Evolutionary conservation across 352 stramenopile genomes (phyloP), one percentile per base, ranked within the genome.

Genomic region (Globisporangium ultimum): DNA sequence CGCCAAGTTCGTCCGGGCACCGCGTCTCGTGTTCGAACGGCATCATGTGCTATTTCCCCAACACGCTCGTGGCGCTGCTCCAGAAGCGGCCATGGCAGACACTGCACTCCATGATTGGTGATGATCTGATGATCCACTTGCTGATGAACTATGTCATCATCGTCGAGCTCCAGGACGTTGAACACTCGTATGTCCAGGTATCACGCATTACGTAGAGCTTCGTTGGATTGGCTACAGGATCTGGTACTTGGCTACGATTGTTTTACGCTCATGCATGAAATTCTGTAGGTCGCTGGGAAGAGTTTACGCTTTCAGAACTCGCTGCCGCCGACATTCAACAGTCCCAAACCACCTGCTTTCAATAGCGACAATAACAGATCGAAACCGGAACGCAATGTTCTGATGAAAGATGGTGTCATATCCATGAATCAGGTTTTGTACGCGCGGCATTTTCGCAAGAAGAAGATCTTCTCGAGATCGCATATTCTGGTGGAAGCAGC

Each of bases 391-490:
- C 32, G 28, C 2, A 20, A 45, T 21, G 34, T 60, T 18, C 28
- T 15, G 52, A 38, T 32, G 21, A 42, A 53, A 40, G n/a, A 38
- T 18, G 55, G 18, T n/a, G 22, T 21, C 32, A 54, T 78, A 0
- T 84, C 78, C 9, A 86, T 89, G 52, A 89, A 89, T 22, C 58
- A 79, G 3, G 74, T 87, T 17, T 70, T 91, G 48, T 91, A 89
- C 56, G 74, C 79, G 10, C 67, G 76, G 2, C 66, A 71, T 46
- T 74, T 76, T 20, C 61, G 55, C 24, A 66, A 62, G 56, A 66
- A 72, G n/a, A 53, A 59, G 11, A 43, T 80, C 2, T 87, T 85
- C 38, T 47, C 63, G 9, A 66, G 20, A 7, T 76, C 73, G 0
- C 60, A 87, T 41, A 48, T 67, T 5, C 52, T 89, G 18, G 68